phyloP scores from a whole-genome alignment of 169 alveolate species.

The Blepharisma undulans region DNA sequence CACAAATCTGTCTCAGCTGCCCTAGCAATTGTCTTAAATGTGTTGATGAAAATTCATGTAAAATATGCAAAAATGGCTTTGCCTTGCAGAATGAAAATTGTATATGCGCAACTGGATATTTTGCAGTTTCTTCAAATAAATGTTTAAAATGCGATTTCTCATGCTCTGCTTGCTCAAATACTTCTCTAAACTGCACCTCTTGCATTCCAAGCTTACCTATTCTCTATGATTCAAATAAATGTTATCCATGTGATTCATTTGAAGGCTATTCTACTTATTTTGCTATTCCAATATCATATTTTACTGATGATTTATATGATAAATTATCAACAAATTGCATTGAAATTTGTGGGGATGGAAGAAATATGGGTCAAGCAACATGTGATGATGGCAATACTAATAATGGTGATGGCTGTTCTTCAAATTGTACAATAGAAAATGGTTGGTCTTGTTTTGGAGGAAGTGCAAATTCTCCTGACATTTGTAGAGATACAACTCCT shows the following conservation, averaged over 20 bases:
- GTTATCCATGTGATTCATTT: neutral
- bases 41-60: no score
- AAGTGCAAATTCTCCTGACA: neutral
- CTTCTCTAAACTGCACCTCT: neutral
- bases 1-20: no score
- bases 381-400: neutral
- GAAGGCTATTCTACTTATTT: neutral
- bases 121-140: neutral
- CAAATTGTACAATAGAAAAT: neutral
- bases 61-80: no score
- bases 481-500: neutral
- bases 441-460: neutral
- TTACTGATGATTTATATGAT: neutral
- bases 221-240: neutral
- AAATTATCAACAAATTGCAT: neutral
- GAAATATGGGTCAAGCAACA: neutral
- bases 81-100: no score
- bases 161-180: neutral
- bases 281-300: neutral
- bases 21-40: no score
- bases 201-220: neutral
- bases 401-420: neutral
- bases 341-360: neutral
- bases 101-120: no score
- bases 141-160: neutral